phyloP scores from a whole-genome alignment of 768 basidiomycete genomes.

The Leccinum subtestaceum region DNA sequence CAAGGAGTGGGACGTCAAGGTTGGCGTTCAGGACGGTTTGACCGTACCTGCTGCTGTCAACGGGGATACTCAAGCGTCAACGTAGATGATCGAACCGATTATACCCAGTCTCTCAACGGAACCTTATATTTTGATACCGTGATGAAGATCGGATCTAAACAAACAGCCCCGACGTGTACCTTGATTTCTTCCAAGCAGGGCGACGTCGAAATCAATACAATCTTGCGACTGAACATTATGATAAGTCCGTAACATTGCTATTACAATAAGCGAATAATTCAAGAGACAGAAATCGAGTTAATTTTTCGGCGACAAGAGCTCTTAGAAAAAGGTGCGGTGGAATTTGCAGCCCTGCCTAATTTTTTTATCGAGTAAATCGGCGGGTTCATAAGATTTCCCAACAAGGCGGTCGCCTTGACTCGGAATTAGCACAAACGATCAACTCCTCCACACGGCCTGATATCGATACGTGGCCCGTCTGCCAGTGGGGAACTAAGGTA shows the following conservation, averaged over 20 bases:
- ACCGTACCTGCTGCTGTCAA: background rate
- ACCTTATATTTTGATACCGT: background rate
- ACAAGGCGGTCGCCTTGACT: too few species aligned
- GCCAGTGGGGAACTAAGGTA: background rate
- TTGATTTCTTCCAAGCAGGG: background rate
- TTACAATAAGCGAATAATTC: too few species aligned
- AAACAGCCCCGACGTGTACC: background rate
- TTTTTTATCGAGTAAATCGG: too few species aligned
- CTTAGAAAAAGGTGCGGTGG: too few species aligned
- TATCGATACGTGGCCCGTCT: background rate
- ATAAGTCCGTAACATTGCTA: too few species aligned
- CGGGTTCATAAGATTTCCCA: too few species aligned
- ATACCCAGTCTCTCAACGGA: background rate
- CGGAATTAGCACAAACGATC: too few species aligned
- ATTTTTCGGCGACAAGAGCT: too few species aligned
- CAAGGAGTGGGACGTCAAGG: slow-evolving; percentile 79
- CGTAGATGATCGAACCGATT: slow-evolving; percentile 4
- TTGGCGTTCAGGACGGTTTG: slow-evolving; percentile 20
- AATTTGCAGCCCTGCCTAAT: too few species aligned
- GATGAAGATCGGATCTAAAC: background rate
- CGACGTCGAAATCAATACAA: too few species aligned
- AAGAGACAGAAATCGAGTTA: too few species aligned
- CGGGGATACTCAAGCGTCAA: slow-evolving; percentile 1
- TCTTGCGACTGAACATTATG: too few species aligned
- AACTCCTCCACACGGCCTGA: background rate